Conservation (phyloP, 2,329 filamentous ascomycete species). For the Fusarium phyllophilum region DNA sequence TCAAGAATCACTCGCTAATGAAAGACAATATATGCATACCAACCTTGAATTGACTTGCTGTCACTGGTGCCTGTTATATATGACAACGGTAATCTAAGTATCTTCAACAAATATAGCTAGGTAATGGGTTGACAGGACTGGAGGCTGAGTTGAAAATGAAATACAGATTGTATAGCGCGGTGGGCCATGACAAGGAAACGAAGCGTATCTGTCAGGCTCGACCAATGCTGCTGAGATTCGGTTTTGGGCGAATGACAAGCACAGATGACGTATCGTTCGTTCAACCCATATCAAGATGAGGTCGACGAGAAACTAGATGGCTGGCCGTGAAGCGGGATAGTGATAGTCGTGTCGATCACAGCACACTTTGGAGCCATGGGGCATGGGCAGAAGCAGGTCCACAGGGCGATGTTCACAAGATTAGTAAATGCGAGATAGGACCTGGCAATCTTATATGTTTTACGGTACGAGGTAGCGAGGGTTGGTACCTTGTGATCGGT, state of each 20-base stretch:
- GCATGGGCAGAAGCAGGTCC: not conserved
- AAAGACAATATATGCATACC: not conserved
- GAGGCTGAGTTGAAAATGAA: not conserved
- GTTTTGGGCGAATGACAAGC: not conserved
- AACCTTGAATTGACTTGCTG: not conserved
- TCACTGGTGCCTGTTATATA: not conserved
- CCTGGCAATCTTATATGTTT: not conserved
- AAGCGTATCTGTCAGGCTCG: not conserved
- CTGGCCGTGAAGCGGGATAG: not conserved
- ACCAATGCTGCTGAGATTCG: not conserved
- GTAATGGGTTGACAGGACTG: not conserved
- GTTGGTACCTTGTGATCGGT: not conserved
- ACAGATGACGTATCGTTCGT: not conserved
- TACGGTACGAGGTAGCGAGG: not conserved
- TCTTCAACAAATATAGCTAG: not conserved
- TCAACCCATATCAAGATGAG: not conserved
- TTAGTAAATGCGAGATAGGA: not conserved
- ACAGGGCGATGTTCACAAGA: not conserved
- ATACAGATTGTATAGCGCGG: not conserved
- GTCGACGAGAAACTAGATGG: not conserved
- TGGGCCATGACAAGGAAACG: not conserved
- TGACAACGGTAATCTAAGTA: not conserved
- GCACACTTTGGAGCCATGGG: not conserved
- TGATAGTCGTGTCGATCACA: constrained; percentile 1
- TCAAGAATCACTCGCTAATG: not conserved